These are phyloP conservation scores for Pontederia paniculata DNA, from an alignment of 176 grass and related monocot genomes.

Conservation along the genomic window DNA sequence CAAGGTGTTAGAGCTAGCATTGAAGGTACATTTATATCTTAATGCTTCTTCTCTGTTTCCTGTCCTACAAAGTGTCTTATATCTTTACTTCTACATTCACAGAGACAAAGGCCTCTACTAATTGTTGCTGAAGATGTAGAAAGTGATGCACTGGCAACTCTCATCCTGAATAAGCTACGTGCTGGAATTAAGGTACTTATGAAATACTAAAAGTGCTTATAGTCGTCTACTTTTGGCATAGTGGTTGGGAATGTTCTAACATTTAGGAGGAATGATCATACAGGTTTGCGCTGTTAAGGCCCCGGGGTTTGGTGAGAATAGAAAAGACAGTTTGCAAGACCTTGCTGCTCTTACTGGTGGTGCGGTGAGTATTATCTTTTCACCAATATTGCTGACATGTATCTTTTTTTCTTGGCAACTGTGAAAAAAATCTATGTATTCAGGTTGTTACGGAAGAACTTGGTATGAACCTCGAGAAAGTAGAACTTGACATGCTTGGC, in stretches of 20 bases:
- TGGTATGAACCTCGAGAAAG: slow-evolving; percentile 54
- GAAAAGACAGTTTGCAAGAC: slow-evolving; percentile 59
- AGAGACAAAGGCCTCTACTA: slow-evolving; percentile 33
- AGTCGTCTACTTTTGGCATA: neutral
- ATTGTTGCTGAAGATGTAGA: slow-evolving; percentile 68
- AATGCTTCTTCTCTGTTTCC: neutral
- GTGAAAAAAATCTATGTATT: neutral
- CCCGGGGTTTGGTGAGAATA: slow-evolving; percentile 64
- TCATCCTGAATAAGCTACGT: slow-evolving; percentile 69
- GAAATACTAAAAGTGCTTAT: neutral
- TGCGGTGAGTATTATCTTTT: slow-evolving; percentile 20
- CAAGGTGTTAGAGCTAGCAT: slow-evolving; percentile 39
- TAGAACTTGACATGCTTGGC: slow-evolving; percentile 36
- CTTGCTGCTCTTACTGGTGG: slow-evolving; percentile 63
- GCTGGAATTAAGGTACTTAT: slow-evolving; percentile 29
- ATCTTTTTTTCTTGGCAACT: neutral
- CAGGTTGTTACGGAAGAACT: slow-evolving; percentile 46
- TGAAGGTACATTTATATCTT: slow-evolving; percentile 17
- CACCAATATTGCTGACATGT: neutral
- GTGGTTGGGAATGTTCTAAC: neutral
- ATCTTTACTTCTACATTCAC: neutral
- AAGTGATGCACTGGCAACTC: slow-evolving; percentile 69
- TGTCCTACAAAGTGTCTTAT: neutral
- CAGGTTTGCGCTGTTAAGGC: slow-evolving; percentile 62
- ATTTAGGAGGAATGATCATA: neutral